Conservation (phyloP, 1,284 basidiomycete species). For the Sanghuangporus sanghuang region DNA sequence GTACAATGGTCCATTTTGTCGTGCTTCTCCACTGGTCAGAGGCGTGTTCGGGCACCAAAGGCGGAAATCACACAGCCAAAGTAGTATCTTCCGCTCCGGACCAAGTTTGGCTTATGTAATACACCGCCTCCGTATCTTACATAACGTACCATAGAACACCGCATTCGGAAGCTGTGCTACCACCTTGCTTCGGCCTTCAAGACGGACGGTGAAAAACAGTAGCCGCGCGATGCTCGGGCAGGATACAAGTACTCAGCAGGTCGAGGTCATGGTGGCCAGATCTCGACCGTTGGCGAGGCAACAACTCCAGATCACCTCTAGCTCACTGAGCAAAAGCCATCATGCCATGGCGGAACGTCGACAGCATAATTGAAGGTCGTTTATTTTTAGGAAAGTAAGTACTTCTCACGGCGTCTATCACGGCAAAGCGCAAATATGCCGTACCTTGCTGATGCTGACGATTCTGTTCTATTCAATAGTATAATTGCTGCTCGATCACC, state of each 20-base stretch:
- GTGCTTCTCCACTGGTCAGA: neutral
- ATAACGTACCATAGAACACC: neutral
- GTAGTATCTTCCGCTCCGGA: neutral
- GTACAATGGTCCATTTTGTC: neutral
- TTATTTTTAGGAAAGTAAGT: slow-evolving; percentile 76
- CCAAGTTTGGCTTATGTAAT: neutral
- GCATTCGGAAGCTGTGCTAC: neutral
- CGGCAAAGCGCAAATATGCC: slow-evolving; percentile 19
- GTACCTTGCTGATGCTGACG: slow-evolving; percentile 20
- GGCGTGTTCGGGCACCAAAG: neutral
- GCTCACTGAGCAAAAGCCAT: slow-evolving; percentile 11
- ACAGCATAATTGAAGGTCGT: slow-evolving; percentile 60
- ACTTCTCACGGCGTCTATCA: slow-evolving; percentile 15
- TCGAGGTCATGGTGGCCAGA: slow-evolving; percentile 7
- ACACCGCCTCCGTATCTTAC: neutral
- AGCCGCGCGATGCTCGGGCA: slow-evolving; percentile 12
- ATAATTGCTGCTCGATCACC: slow-evolving; percentile 68
- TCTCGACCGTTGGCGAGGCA: neutral
- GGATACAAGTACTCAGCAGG: slow-evolving; percentile 13
- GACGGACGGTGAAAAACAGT: slow-evolving; percentile 7
- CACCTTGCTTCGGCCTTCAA: neutral
- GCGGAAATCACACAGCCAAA: neutral
- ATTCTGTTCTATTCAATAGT: slow-evolving; percentile 33
- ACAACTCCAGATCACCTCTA: slow-evolving; percentile 8
- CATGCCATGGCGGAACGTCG: slow-evolving; percentile 69